A percentile compares a stretch with the other conserved stretches of the same genome.
Evolutionary conservation across 805 yeast genomes (phyloP).

Genomic region (Saccharomycodes ludwigii): DNA sequence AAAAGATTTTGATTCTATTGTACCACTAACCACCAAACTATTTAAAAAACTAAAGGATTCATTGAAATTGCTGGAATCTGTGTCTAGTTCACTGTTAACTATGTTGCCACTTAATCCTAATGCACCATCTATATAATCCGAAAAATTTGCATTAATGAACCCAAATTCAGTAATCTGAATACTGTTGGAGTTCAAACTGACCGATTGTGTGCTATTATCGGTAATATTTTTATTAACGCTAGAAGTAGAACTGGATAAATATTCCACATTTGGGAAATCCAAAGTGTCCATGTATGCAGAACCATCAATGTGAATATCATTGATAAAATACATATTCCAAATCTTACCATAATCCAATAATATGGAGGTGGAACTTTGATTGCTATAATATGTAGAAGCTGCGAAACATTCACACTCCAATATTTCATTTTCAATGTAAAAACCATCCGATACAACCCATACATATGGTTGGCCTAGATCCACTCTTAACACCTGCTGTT

Average conservation of each 20-base stretch:
- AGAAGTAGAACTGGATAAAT: conserved; percentile 1
- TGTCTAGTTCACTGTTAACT: conserved; percentile 8
- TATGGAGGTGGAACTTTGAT: not conserved
- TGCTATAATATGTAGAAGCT: conserved; percentile 2
- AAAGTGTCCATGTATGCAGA: conserved; percentile 15
- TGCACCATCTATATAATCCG: conserved; percentile 29
- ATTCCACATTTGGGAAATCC: conserved; percentile 7
- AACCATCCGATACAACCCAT: conserved; percentile 21
- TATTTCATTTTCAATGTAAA: conserved; percentile 7
- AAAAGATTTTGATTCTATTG: conserved; percentile 29
- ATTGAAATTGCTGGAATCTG: conserved; percentile 12
- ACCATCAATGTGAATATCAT: conserved; percentile 14
- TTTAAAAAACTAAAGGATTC: conserved; percentile 23
- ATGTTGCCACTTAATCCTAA: conserved; percentile 32
- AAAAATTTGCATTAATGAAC: conserved; percentile 28
- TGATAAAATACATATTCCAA: conserved; percentile 15
- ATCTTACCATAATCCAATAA: conserved; percentile 5
- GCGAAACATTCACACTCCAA: conserved; percentile 7
- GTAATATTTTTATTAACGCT: not conserved
- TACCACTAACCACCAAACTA: conserved; percentile 17
- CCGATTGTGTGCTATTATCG: conserved; percentile 2
- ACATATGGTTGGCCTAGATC: conserved; percentile 28
- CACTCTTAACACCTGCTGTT: conserved; percentile 19
- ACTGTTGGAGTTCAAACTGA: conserved; percentile 1
- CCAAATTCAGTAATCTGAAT: conserved; percentile 17